A percentile compares a stretch with the other conserved stretches of the same genome.
Evolutionary conservation across 805 yeast genomes (phyloP).

Genomic region (Candida suzukii): DNA sequence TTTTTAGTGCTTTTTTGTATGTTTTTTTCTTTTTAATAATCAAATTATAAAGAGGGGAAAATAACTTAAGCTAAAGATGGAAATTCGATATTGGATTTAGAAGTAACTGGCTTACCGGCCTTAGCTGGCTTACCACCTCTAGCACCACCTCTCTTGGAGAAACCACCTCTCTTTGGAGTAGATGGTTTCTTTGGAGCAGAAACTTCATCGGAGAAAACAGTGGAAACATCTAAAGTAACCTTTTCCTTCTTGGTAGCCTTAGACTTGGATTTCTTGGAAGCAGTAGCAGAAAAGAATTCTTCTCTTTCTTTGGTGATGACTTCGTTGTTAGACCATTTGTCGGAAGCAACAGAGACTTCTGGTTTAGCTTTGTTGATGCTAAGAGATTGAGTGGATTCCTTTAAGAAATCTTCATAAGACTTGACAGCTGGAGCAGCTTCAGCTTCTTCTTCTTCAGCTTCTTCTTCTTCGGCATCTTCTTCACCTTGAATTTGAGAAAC

Average conservation of each 20-base stretch:
- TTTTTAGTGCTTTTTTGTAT: no score
- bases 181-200: slow-evolving; percentile 32
- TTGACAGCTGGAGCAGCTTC: slow-evolving; percentile 47
- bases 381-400: slow-evolving; percentile 26
- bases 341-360: slow-evolving; percentile 53
- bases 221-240: slow-evolving; percentile 67
- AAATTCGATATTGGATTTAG: slow-evolving; percentile 41
- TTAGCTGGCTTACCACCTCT: slow-evolving; percentile 22
- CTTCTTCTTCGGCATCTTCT: slow-evolving; percentile 52
- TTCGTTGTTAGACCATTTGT: slow-evolving; percentile 48
- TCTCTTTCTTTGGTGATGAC: slow-evolving; percentile 60
- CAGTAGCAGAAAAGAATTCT: slow-evolving; percentile 51
- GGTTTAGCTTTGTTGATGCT: slow-evolving; percentile 16
- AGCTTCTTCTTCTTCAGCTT: slow-evolving; percentile 31
- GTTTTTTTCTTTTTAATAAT: background rate
- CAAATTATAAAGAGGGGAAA: background rate
- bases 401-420: slow-evolving; percentile 84
- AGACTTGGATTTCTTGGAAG: slow-evolving; percentile 58
- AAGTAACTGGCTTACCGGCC: slow-evolving; percentile 22
- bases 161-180: slow-evolving; percentile 20
- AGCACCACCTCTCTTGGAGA: slow-evolving; percentile 15
- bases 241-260: slow-evolving; percentile 83
- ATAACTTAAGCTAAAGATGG: slow-evolving; percentile 45
- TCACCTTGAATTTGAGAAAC: slow-evolving; percentile 32
- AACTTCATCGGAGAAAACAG: slow-evolving; percentile 57